Evolutionary conservation across 148 eudicot genomes (phyloP), one percentile per base, ranked within the genome.

Genomic region (Nyssa sinensis): DNA sequence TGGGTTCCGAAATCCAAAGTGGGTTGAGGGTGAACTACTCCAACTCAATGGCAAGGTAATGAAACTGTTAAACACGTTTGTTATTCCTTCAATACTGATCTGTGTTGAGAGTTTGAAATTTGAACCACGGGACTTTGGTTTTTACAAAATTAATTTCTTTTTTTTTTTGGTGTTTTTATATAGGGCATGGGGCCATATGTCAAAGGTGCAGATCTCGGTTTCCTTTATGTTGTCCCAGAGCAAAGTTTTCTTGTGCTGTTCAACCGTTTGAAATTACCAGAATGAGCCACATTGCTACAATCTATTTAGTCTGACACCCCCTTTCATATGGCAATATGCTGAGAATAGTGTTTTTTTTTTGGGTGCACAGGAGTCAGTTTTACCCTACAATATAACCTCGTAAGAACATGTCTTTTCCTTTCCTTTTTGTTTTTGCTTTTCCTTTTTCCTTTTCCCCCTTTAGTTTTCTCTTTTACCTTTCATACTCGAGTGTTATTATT

Each of bases 11-110:
- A 91, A 91, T 71, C 89, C 94, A 37, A 89, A 82, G 78, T 93
- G 98, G 99, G 95, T 93, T 59, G 97, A 93, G 69, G 97, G 99
- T 28, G 98, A 96, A 86, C 93, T 96, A 75, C 89, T 96, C 37
- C 99, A 93, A 78, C 90, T 93, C 68, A 89, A 88, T 77, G 99
- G 98, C 81, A 91, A 88, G 99, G 99, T 96, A 82, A 83, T 66
- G 24, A 66, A 32, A 66, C 27, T 23, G 31, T 27, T 21, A 28
- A 39, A 31, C 28, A 12, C 55, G 3, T 19, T 55, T 0, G 8
- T 24, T 3, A 55, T 39, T 57, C 53, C 33, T 32, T 32, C 23
- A 17, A 62, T 66, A n/a, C 47, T 35, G 47, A 65, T 51, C n/a
- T 29, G 1, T 29, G 32, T 58, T 44, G 16, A 49, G 21, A 49